Conservation (phyloP, 805 yeast species). For the Saturnispora saitoi region DNA sequence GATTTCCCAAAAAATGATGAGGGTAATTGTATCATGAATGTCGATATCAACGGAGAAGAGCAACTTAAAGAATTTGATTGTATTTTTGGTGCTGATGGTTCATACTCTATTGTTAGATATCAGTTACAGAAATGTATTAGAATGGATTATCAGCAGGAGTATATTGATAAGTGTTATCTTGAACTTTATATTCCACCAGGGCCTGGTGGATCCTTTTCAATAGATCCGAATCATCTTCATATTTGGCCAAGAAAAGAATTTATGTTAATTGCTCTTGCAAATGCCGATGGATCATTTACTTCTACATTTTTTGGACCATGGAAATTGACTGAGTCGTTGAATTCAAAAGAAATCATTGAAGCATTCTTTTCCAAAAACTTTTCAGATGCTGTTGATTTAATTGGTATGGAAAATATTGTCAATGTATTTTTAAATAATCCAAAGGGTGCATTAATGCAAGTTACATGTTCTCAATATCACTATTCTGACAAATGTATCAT, state of each 20-base stretch:
- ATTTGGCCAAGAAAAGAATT: constrained; percentile 85
- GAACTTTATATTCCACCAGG: constrained; percentile 70
- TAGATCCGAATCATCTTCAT: constrained; percentile 73
- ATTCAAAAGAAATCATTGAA: constrained; percentile 31
- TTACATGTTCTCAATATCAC: constrained; percentile 64
- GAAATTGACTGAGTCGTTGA: constrained; percentile 47
- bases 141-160: constrained; percentile 67
- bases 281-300: constrained; percentile 78
- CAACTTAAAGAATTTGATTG: constrained; percentile 37
- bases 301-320: constrained; percentile 85
- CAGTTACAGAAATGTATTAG: constrained; percentile 58
- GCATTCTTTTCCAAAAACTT: constrained; percentile 54
- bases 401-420: constrained; percentile 45
- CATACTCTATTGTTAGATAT: constrained; percentile 63
- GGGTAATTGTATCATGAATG: constrained; percentile 4
- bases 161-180: constrained; percentile 74
- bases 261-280: constrained; percentile 88
- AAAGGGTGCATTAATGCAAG: constrained; percentile 68
- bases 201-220: constrained; percentile 33
- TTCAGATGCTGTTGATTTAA: constrained; percentile 63
- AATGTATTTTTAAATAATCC: constrained; percentile 53
- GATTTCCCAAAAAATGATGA: constrained; percentile 5
- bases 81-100: constrained; percentile 80
- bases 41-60: neutral
- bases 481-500: constrained; percentile 52